Percentiles rank a stretch among this genome's conserved stretches.
phyloP scores from a whole-genome alignment of 164 flowering plant species.

The Euptelea pleiosperma region DNA sequence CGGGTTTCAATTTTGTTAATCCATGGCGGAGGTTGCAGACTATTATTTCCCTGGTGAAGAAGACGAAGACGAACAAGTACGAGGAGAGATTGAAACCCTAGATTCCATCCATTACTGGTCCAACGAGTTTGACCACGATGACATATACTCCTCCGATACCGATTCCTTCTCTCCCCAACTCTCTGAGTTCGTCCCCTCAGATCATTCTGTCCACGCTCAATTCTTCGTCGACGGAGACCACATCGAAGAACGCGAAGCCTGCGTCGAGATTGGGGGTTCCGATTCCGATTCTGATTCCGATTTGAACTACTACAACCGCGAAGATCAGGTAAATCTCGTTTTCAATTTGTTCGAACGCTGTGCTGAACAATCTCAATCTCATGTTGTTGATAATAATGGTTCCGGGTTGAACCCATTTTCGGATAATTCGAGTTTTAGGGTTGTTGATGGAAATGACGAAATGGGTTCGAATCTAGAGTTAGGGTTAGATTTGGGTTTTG shows the following conservation, averaged over 20 bases:
- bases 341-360: constrained; percentile 58
- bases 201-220: constrained; percentile 1
- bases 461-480: constrained; percentile 30
- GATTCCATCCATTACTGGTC: constrained; percentile 13
- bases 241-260: neutral
- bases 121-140: constrained; percentile 15
- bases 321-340: constrained; percentile 54
- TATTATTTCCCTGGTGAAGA: constrained; percentile 15
- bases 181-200: constrained; percentile 4
- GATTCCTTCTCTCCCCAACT: constrained; percentile 11
- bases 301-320: constrained; percentile 34
- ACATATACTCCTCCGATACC: constrained; percentile 12
- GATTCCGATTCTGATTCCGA: constrained; percentile 29
- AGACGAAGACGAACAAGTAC: too few relatives aligned
- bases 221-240: constrained; percentile 4
- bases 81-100: constrained; percentile 19
- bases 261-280: constrained; percentile 13
- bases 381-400: constrained; percentile 14
- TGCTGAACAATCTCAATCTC: constrained; percentile 38
- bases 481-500: constrained; percentile 30
- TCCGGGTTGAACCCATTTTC: constrained; percentile 8
- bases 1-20: too few relatives aligned
- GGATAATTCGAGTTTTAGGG: constrained; percentile 37
- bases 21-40: constrained; percentile 29
- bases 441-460: constrained; percentile 34